phyloP scores from a whole-genome alignment of 2,329 filamentous ascomycete species.

The Trichoderma cornu-damae region DNA sequence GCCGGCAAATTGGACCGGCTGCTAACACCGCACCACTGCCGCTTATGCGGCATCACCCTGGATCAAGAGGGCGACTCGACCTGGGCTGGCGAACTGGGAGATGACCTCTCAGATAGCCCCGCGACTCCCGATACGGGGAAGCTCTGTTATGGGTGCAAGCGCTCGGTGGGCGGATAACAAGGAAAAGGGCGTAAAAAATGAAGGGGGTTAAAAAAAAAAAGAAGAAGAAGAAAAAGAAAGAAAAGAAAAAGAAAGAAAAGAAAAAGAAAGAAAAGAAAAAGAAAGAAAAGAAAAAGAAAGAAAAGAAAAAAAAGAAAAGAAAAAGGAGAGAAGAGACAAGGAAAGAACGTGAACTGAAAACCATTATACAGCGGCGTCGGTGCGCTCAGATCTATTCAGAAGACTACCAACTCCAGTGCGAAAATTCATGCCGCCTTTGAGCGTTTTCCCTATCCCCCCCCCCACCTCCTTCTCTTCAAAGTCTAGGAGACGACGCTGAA shows the following conservation, averaged over 20 bases:
- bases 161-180: conserved; percentile 52
- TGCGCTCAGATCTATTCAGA: conserved; percentile 16
- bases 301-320: background rate
- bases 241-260: background rate
- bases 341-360: background rate
- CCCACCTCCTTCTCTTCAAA: conserved; percentile 9
- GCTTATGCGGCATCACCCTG: conserved; percentile 64
- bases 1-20: conserved; percentile 68
- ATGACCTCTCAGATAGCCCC: conserved; percentile 29
- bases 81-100: conserved; percentile 58
- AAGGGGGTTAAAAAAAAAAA: conserved; percentile 7
- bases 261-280: background rate
- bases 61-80: conserved; percentile 58
- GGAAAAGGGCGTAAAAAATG: background rate
- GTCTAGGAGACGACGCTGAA: background rate
- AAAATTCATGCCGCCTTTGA: conserved; percentile 18
- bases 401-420: conserved; percentile 20
- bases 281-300: background rate
- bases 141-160: conserved; percentile 70
- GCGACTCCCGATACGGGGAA: conserved; percentile 28
- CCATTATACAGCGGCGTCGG: conserved; percentile 2
- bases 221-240: conserved; percentile 8
- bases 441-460: conserved; percentile 11
- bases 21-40: conserved; percentile 46
- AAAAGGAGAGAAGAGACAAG: background rate